Evolutionary conservation across 768 basidiomycete species (phyloP).

Genomic region (Macrocybe gigantea): DNA sequence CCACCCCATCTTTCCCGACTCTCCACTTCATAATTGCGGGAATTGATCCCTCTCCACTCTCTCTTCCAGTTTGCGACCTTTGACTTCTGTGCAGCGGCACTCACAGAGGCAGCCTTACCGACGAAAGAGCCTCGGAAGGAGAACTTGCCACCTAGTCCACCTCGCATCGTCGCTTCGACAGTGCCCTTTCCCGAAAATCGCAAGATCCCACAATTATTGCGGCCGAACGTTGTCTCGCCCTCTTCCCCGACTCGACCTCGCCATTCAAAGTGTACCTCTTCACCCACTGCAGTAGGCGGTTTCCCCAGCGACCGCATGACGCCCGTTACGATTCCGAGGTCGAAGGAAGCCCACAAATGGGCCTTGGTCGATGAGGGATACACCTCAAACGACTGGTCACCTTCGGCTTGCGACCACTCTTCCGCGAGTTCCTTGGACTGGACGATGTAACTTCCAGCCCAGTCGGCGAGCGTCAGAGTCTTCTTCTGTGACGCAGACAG

Average conservation of each 20-base stretch:
- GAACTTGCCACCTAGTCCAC: slow-evolving; percentile 7
- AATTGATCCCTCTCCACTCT: slow-evolving; percentile 14
- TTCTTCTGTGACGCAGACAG: no score
- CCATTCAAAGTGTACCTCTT: slow-evolving; percentile 12
- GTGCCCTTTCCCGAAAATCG: slow-evolving; percentile 17
- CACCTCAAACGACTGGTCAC: slow-evolving; percentile 11
- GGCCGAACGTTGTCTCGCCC: slow-evolving; percentile 10
- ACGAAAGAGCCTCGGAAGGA: slow-evolving; percentile 11
- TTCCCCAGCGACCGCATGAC: slow-evolving; percentile 12
- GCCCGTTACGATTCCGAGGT: slow-evolving; percentile 18
- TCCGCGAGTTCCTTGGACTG: slow-evolving; percentile 14
- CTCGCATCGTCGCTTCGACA: slow-evolving; percentile 14
- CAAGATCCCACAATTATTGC: slow-evolving; percentile 12
- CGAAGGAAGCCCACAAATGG: slow-evolving; percentile 20
- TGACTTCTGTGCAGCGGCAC: slow-evolving; percentile 4
- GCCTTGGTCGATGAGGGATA: slow-evolving; percentile 15
- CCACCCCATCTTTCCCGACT: slow-evolving; percentile 14
- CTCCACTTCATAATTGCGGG: slow-evolving; percentile 11
- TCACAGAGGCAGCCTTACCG: slow-evolving; percentile 2
- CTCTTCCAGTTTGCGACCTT: slow-evolving; percentile 15
- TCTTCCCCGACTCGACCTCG: slow-evolving; percentile 15
- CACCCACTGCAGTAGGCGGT: slow-evolving; percentile 9
- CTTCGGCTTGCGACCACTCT: slow-evolving; percentile 3
- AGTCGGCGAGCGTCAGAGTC: no score
- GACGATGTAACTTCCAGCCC: slow-evolving; percentile 9